phyloP scores from a whole-genome alignment of 108 stramenopile species.

The Phaeodactylum tricornutum region DNA sequence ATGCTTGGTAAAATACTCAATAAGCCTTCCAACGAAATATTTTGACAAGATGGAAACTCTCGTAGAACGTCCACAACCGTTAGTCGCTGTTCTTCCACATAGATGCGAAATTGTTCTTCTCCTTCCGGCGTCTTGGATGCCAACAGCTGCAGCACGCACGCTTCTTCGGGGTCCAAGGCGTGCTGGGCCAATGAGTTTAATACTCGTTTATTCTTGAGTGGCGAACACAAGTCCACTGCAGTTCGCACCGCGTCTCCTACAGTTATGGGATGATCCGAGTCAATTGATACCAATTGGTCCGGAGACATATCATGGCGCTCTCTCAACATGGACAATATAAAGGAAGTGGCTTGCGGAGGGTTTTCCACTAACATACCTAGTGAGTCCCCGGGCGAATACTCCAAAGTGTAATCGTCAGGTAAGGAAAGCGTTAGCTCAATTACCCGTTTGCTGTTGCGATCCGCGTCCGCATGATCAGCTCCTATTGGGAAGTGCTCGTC shows the following conservation, averaged over 20 bases:
- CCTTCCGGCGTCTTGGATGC: conserved; percentile 30
- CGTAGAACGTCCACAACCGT: conserved; percentile 70
- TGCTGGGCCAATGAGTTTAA: conserved; percentile 46
- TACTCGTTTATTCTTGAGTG: conserved; percentile 54
- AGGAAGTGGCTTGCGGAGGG: conserved; percentile 20
- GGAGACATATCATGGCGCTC: conserved; percentile 42
- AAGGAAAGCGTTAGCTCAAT: conserved; percentile 67
- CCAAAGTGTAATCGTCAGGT: conserved; percentile 68
- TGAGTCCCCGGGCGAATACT: conserved; percentile 89
- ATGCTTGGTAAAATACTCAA: conserved; percentile 58
- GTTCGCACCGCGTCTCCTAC: conserved; percentile 48
- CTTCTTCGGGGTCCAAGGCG: conserved; percentile 37
- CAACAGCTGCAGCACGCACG: conserved; percentile 45
- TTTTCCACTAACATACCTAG: conserved; percentile 77
- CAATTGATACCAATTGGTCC: conserved; percentile 50
- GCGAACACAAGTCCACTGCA: conserved; percentile 63
- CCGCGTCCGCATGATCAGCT: conserved; percentile 7
- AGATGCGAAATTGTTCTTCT: conserved; percentile 27
- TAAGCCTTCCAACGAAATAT: conserved; percentile 59
- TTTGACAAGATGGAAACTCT: conserved; percentile 78
- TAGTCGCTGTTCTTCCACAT: conserved; percentile 62
- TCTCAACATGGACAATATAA: conserved; percentile 47
- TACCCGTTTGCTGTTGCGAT: conserved; percentile 76
- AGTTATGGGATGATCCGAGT: conserved; percentile 34
- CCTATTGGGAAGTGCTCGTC: not conserved